These are phyloP conservation scores for Boletus coccyginus DNA, from an alignment of 768 basidiomycete species.

Conservation along the genomic window DNA sequence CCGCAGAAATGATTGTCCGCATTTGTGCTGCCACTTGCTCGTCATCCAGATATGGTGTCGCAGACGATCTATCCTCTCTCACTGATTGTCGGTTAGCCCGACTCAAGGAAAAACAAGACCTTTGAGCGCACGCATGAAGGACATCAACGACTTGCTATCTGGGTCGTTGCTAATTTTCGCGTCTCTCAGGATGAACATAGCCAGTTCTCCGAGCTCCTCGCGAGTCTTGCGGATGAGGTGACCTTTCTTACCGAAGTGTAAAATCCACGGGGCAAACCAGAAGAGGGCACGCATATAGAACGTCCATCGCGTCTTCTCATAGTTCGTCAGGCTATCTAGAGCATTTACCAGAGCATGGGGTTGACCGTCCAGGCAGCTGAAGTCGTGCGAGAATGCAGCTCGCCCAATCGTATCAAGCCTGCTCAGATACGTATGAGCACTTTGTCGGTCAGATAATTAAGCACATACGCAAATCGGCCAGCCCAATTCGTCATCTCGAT, in stretches of 20 bases:
- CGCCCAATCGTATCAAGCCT: conserved; percentile 60
- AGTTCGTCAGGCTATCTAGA: conserved; percentile 59
- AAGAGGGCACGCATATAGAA: conserved; percentile 66
- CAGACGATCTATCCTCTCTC: conserved; percentile 42
- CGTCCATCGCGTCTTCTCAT: conserved; percentile 52
- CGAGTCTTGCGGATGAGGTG: conserved; percentile 54
- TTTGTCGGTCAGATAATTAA: neutral
- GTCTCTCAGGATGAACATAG: conserved; percentile 52
- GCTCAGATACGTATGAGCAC: neutral
- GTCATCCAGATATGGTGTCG: conserved; percentile 41
- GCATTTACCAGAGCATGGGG: conserved; percentile 49
- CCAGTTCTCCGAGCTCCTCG: conserved; percentile 51
- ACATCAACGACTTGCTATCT: conserved; percentile 48
- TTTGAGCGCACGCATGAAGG: conserved; percentile 46
- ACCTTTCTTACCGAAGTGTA: conserved; percentile 56
- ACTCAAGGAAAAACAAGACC: neutral
- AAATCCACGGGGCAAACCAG: conserved; percentile 55
- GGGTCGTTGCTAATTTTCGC: conserved; percentile 45
- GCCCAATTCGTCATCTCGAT: conserved; percentile 61
- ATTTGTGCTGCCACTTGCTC: conserved; percentile 56
- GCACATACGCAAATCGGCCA: conserved; percentile 56
- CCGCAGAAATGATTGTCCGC: conserved; percentile 62
- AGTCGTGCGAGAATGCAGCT: conserved; percentile 64
- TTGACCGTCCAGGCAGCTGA: conserved; percentile 50
- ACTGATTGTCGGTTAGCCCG: conserved; percentile 25